Percentiles rank a stretch among this genome's conserved stretches.
These are phyloP conservation scores for Auricularia cornea DNA, from an alignment of 768 basidiomycete species.

Conservation along the genomic window DNA sequence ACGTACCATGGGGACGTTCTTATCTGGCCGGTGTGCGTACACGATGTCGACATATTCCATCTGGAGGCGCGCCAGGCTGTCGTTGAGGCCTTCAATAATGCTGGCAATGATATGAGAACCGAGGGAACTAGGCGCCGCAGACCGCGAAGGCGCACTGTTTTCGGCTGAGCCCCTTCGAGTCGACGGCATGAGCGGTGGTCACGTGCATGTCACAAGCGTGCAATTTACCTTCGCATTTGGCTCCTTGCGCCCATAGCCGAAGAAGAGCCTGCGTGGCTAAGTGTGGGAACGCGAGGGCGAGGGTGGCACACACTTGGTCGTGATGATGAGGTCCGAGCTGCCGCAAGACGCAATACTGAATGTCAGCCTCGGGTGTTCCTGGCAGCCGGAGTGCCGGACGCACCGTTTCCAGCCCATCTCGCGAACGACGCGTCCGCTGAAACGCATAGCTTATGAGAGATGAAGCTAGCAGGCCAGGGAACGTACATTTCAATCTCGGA, in stretches of 20 bases:
- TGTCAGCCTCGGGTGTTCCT: no score
- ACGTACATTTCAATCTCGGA: slow-evolving; percentile 67
- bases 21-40: slow-evolving; percentile 64
- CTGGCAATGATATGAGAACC: slow-evolving; percentile 23
- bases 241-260: slow-evolving; percentile 25
- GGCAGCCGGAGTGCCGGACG: neutral
- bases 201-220: neutral
- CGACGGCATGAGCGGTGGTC: neutral
- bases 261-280: slow-evolving; percentile 16
- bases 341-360: no score
- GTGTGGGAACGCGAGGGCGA: neutral
- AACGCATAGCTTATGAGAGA: neutral
- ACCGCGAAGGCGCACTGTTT: no score
- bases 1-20: slow-evolving; percentile 19
- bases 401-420: neutral
- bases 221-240: slow-evolving; percentile 2
- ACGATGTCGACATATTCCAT: slow-evolving; percentile 69
- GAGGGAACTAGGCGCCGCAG: no score
- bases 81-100: slow-evolving; percentile 68
- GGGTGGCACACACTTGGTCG: no score
- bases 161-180: no score
- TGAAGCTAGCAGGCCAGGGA: no score
- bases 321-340: no score
- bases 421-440: neutral
- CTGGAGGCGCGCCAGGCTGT: slow-evolving; percentile 55